phyloP scores from a whole-genome alignment of 495 filamentous ascomycete genomes.

The Penicilliopsis zonata region DNA sequence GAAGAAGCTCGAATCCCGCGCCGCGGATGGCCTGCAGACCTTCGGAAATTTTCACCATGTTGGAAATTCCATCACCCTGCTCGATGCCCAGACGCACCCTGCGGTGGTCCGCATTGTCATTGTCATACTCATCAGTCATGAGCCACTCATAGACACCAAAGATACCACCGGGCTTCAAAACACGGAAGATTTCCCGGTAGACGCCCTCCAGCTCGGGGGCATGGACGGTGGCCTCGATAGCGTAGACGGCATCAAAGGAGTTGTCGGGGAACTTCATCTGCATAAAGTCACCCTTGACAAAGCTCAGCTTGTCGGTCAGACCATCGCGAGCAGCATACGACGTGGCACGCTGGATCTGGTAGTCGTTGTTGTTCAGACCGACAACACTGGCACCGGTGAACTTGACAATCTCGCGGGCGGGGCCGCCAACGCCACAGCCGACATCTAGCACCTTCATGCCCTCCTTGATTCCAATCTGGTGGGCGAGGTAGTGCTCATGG shows the following conservation, averaged over 20 bases:
- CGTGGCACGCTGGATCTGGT: constrained; percentile 93
- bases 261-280: constrained; percentile 96
- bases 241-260: constrained; percentile 90
- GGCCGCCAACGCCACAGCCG: constrained; percentile 93
- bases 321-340: constrained; percentile 74
- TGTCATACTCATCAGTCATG: constrained; percentile 95
- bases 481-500: constrained; percentile 96
- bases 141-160: constrained; percentile 99
- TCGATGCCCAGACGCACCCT: constrained; percentile 91
- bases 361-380: constrained; percentile 98
- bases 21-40: constrained; percentile 76
- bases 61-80: constrained; percentile 92
- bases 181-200: constrained; percentile 87
- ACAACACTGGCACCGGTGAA: constrained; percentile 85
- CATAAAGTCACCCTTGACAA: constrained; percentile 98
- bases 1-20: constrained; percentile 75
- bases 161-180: constrained; percentile 89
- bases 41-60: constrained; percentile 90
- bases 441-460: constrained; percentile 91
- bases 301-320: constrained; percentile 69
- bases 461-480: constrained; percentile 73
- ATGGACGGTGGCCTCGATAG: constrained; percentile 95
- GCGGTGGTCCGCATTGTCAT: constrained; percentile 75
- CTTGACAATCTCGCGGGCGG: constrained; percentile 93
- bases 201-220: constrained; percentile 91